Percentiles rank a stretch among this genome's conserved stretches.
phyloP scores from a whole-genome alignment of 768 basidiomycete genomes.

The Lentinula lateritia region DNA sequence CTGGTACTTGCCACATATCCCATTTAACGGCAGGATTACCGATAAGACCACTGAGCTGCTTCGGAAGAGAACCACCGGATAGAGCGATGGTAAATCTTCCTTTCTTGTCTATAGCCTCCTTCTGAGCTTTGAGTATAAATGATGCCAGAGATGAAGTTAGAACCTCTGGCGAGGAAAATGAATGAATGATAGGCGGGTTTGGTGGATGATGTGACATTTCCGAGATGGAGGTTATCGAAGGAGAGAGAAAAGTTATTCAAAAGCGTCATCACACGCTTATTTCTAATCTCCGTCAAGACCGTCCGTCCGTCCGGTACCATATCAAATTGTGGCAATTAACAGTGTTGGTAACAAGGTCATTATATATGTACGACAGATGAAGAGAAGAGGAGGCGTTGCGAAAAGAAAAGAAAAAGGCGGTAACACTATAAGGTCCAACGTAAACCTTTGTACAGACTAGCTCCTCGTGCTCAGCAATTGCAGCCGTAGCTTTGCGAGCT shows the following conservation, averaged over 20 bases:
- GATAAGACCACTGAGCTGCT: constrained; percentile 70
- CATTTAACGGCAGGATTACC: constrained; percentile 66
- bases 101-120: constrained; percentile 83
- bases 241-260: not conserved
- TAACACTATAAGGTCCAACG: not conserved
- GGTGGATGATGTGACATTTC: constrained; percentile 44
- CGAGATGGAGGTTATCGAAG: not conserved
- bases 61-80: constrained; percentile 90
- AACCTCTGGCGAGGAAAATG: constrained; percentile 51
- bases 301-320: not conserved
- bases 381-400: not conserved
- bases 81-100: constrained; percentile 89
- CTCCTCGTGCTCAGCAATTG: constrained; percentile 55
- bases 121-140: constrained; percentile 85
- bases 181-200: constrained; percentile 61
- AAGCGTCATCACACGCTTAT: not conserved
- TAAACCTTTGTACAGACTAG: not conserved
- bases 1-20: constrained; percentile 78
- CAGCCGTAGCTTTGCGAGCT: constrained; percentile 88
- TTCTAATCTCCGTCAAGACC: not conserved
- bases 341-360: not conserved
- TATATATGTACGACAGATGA: constrained; percentile 1
- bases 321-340: constrained; percentile 1
- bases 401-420: not conserved
- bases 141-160: constrained; percentile 67